phyloP scores from a whole-genome alignment of 495 filamentous ascomycete species.

The Penicillium cinerascens region DNA sequence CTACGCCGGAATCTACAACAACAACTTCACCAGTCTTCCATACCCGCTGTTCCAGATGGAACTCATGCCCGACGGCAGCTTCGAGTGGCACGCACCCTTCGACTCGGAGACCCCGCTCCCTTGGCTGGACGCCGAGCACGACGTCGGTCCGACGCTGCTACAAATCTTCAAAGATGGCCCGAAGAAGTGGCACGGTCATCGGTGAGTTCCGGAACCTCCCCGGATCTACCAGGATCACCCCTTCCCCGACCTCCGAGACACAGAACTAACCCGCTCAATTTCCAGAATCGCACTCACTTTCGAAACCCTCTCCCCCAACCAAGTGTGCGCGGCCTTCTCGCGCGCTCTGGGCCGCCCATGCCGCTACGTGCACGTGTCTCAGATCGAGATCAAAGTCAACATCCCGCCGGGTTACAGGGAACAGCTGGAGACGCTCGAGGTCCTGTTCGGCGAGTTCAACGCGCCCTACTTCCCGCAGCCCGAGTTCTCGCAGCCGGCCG shows the following conservation, averaged over 20 bases:
- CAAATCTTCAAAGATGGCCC: slow-evolving; percentile 95
- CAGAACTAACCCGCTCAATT: background rate
- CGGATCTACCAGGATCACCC: background rate
- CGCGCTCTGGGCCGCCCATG: slow-evolving; percentile 74
- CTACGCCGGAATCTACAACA: slow-evolving; percentile 97
- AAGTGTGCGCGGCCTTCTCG: slow-evolving; percentile 78
- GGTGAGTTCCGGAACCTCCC: slow-evolving; percentile 43
- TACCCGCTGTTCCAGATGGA: slow-evolving; percentile 96
- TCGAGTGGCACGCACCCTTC: slow-evolving; percentile 93
- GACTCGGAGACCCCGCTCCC: slow-evolving; percentile 81
- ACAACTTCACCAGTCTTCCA: slow-evolving; percentile 92
- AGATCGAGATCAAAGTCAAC: slow-evolving; percentile 77
- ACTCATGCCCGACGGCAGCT: slow-evolving; percentile 74
- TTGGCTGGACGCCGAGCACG: slow-evolving; percentile 98
- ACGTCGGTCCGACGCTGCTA: slow-evolving; percentile 88
- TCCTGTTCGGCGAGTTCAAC: slow-evolving; percentile 56
- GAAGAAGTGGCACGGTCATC: slow-evolving; percentile 77
- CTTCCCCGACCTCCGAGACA: too few relatives aligned
- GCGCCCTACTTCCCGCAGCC: slow-evolving; percentile 64
- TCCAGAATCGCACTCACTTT: slow-evolving; percentile 85
- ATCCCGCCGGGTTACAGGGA: slow-evolving; percentile 87
- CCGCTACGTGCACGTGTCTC: slow-evolving; percentile 66
- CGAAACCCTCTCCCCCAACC: slow-evolving; percentile 76
- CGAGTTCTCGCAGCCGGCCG: slow-evolving; percentile 45
- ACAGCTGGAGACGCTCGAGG: slow-evolving; percentile 71